These are phyloP conservation scores for Eutrema salsugineum DNA, from an alignment of 441 rosid genomes.

Conservation along the genomic window DNA sequence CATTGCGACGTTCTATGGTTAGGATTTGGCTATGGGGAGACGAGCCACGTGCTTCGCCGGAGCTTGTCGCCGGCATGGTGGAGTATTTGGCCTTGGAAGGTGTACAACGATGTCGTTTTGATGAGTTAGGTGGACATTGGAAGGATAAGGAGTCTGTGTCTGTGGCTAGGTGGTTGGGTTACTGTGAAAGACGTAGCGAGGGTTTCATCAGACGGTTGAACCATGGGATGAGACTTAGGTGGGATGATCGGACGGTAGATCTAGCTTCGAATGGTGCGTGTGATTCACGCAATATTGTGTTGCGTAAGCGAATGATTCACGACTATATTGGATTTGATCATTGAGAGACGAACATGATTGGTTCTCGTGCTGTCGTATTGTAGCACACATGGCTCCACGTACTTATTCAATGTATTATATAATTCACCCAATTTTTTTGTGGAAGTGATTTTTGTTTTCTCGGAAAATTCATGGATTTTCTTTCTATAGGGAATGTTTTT, in stretches of 20 bases:
- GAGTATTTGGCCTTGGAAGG: constrained; percentile 37
- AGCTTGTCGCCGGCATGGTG: constrained; percentile 41
- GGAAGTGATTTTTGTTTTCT: background rate
- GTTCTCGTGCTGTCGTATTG: constrained; percentile 13
- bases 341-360: constrained; percentile 27
- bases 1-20: constrained; percentile 40
- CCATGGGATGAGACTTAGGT: constrained; percentile 36
- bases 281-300: constrained; percentile 13
- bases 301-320: constrained; percentile 7
- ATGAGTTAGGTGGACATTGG: background rate
- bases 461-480: background rate
- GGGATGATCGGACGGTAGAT: constrained; percentile 42
- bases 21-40: constrained; percentile 51
- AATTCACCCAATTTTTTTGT: background rate
- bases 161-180: constrained; percentile 33
- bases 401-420: background rate
- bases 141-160: constrained; percentile 24
- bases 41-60: constrained; percentile 33
- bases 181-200: constrained; percentile 31
- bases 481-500: too few species aligned
- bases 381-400: constrained; percentile 27
- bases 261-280: constrained; percentile 30
- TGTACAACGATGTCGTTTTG: background rate
- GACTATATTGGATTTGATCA: constrained; percentile 5
- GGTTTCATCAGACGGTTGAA: constrained; percentile 56